Conservation (phyloP, 257 asterid genomes). For the Gentiana macrophylla region DNA sequence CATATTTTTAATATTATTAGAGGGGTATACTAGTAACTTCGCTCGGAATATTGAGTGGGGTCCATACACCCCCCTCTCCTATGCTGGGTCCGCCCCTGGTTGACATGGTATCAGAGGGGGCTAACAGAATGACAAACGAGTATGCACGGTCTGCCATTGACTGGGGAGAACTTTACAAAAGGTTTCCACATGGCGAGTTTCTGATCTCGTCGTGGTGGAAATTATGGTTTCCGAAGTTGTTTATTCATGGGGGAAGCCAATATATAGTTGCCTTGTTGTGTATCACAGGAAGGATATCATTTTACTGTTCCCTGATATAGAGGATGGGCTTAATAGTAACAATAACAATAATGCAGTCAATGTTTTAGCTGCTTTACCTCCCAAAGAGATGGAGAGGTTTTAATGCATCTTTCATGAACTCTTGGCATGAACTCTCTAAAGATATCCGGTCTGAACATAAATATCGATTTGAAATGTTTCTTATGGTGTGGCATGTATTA, state of each 20-base stretch:
- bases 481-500: too few relatives aligned
- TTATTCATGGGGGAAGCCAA: conserved; percentile 82
- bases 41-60: too few relatives aligned
- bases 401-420: conserved; percentile 29
- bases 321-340: conserved; percentile 16
- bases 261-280: conserved; percentile 78
- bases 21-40: too few relatives aligned
- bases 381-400: conserved; percentile 56
- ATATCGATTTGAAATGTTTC: too few relatives aligned
- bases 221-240: conserved; percentile 62
- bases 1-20: too few relatives aligned
- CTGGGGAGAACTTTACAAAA: conserved; percentile 76
- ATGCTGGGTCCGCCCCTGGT: too few relatives aligned
- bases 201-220: conserved; percentile 89
- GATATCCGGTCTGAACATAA: too few relatives aligned
- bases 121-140: conserved; percentile 51
- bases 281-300: conserved; percentile 64
- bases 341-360: conserved; percentile 35
- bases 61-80: too few relatives aligned
- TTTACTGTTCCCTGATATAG: conserved; percentile 54
- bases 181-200: conserved; percentile 87
- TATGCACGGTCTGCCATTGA: conserved; percentile 70
- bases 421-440: conserved; percentile 4
- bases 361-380: conserved; percentile 73
- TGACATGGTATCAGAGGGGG: conserved; percentile 45